Conservation (phyloP, 169 alveolate species). For the Eimeria mitis region DNA sequence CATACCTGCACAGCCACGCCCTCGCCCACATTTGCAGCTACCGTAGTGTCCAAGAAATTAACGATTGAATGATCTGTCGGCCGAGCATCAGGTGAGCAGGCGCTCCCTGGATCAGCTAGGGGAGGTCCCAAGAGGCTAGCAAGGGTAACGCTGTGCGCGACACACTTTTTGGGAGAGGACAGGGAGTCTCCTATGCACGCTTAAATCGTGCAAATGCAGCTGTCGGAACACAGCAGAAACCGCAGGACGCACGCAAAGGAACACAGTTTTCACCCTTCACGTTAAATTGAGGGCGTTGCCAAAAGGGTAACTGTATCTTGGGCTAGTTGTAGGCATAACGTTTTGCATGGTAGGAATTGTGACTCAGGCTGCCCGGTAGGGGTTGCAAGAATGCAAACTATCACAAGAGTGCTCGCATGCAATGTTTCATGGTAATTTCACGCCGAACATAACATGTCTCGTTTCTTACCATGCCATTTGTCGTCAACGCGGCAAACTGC, state of each 20-base stretch:
- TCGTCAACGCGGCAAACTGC: constrained; percentile 95
- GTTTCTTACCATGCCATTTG: constrained; percentile 89
- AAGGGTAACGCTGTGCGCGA: not conserved
- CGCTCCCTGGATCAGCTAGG: not conserved
- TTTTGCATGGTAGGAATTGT: too few relatives aligned
- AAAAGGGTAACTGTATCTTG: not conserved
- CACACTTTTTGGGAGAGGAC: constrained; percentile 56
- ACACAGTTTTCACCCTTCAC: not conserved
- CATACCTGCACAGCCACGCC: constrained; percentile 30
- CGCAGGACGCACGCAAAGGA: not conserved
- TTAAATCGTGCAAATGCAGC: constrained; percentile 74
- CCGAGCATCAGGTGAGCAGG: not conserved
- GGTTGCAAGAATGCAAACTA: not conserved
- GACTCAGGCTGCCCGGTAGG: not conserved
- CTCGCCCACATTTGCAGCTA: not conserved
- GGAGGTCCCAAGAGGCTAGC: not conserved
- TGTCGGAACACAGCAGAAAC: not conserved
- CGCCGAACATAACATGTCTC: not conserved
- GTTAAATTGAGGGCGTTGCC: not conserved
- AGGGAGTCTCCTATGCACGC: constrained; percentile 56
- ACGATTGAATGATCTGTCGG: too few relatives aligned
- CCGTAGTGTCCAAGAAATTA: not conserved
- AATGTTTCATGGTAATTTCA: not conserved
- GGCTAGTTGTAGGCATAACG: not conserved
- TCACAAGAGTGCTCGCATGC: not conserved